Conservation (phyloP, 1,139 yeast genomes). For the Diutina ranongensis region DNA sequence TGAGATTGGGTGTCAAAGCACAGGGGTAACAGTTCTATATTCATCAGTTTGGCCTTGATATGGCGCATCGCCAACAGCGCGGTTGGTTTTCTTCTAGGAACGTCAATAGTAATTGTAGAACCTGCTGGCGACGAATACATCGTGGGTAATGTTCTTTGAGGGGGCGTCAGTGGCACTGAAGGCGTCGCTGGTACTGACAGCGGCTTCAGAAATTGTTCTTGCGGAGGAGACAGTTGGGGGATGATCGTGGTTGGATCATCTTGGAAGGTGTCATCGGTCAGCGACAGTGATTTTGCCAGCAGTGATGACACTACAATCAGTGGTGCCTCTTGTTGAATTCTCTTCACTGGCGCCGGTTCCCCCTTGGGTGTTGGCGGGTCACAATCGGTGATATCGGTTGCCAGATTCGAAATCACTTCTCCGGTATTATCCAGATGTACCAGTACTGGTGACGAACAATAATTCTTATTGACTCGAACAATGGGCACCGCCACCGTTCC, state of each 20-base stretch:
- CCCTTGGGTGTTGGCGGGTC: conserved; percentile 4
- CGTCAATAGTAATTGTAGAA: conserved; percentile 2
- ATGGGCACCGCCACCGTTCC: not conserved
- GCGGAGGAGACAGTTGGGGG: not conserved
- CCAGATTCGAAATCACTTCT: conserved; percentile 5
- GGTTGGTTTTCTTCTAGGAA: not conserved
- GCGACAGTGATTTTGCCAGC: not conserved
- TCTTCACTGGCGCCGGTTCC: not conserved
- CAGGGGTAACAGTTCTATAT: conserved; percentile 2
- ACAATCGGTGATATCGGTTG: conserved; percentile 6
- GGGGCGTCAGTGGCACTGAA: not conserved
- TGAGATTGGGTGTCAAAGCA: not conserved
- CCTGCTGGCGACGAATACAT: not conserved
- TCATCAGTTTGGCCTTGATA: conserved; percentile 4
- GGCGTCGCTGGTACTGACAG: too few relatives aligned
- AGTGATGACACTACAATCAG: not conserved
- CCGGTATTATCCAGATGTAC: conserved; percentile 5
- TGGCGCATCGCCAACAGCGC: not conserved
- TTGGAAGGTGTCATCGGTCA: conserved; percentile 3
- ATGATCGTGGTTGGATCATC: not conserved
- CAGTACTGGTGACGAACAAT: conserved; percentile 4
- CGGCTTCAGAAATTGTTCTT: too few relatives aligned
- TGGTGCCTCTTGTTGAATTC: not conserved
- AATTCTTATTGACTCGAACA: not conserved
- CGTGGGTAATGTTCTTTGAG: not conserved